Conservation (phyloP, 2,329 filamentous ascomycete genomes). For the Paramyrothecium roridum region DNA sequence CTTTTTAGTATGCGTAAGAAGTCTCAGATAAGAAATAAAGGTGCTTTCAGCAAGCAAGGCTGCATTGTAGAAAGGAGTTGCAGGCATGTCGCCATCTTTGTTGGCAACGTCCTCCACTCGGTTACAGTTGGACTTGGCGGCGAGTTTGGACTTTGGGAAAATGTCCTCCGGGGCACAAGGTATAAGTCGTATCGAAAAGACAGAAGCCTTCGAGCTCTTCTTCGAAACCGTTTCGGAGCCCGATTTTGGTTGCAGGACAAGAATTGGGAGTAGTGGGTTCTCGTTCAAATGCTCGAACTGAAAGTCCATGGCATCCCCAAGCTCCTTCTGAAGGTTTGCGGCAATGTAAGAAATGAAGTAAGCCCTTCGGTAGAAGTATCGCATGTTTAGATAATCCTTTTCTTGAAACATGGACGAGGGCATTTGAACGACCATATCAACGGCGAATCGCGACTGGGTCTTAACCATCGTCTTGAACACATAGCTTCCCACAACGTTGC, state of each 20-base stretch:
- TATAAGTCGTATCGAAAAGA: constrained; percentile 69
- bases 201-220: constrained; percentile 26
- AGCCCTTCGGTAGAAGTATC: constrained; percentile 92
- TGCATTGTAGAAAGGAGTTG: constrained; percentile 87
- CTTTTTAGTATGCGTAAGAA: constrained; percentile 67
- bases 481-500: constrained; percentile 90
- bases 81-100: constrained; percentile 33
- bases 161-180: constrained; percentile 66
- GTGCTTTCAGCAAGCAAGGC: constrained; percentile 76
- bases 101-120: constrained; percentile 49
- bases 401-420: constrained; percentile 78
- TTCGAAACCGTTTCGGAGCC: constrained; percentile 15
- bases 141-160: constrained; percentile 70
- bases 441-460: constrained; percentile 51
- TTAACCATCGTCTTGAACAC: constrained; percentile 71
- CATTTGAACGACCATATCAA: constrained; percentile 89
- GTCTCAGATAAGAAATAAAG: constrained; percentile 70
- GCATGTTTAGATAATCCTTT: constrained; percentile 89
- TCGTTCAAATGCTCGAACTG: constrained; percentile 67
- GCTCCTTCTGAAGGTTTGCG: constrained; percentile 59
- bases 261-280: constrained; percentile 72
- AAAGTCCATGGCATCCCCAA: constrained; percentile 52
- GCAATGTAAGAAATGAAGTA: constrained; percentile 87
- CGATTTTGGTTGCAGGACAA: constrained; percentile 39
- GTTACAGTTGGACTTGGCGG: constrained; percentile 67